Conservation (phyloP, 2,329 filamentous ascomycete species). For the Fusarium foetens region DNA sequence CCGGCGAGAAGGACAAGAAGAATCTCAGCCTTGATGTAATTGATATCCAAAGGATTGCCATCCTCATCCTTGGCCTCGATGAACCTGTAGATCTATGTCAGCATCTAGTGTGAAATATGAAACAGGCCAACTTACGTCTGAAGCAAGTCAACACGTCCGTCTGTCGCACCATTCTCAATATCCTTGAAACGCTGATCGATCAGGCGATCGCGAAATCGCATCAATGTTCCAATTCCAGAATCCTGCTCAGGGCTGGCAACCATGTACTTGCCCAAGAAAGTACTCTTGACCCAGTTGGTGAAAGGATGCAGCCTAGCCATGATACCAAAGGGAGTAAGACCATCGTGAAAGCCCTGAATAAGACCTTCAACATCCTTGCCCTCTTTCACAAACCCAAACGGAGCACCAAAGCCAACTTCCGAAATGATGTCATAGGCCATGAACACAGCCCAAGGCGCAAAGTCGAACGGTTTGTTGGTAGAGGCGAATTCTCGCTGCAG, state of each 20-base stretch:
- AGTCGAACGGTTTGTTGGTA: conserved; percentile 60
- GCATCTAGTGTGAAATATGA: accelerated
- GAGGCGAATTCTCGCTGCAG: conserved; percentile 58
- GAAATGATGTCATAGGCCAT: conserved; percentile 61
- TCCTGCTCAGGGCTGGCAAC: conserved; percentile 57
- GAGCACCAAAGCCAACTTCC: conserved; percentile 55
- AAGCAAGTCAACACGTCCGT: conserved; percentile 58
- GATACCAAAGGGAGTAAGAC: conserved; percentile 29
- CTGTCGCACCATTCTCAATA: conserved; percentile 56
- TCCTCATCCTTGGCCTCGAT: conserved; percentile 29
- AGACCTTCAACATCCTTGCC: conserved; percentile 58
- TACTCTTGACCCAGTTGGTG: conserved; percentile 30
- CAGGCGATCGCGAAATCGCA: conserved; percentile 66
- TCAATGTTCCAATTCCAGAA: conserved; percentile 64
- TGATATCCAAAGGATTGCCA: conserved; percentile 17
- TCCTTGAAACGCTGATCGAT: conserved; percentile 60
- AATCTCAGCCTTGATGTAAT: conserved; percentile 40
- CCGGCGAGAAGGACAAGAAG: conserved; percentile 48
- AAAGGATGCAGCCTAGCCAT: conserved; percentile 57
- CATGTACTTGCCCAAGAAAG: conserved; percentile 35
- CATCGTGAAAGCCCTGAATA: conserved; percentile 46
- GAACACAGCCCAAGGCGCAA: conserved; percentile 51
- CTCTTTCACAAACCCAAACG: conserved; percentile 57
- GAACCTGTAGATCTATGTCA: not conserved
- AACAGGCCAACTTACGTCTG: conserved; percentile 53